Conservation (phyloP, 495 filamentous ascomycete species). For the Podospora pseudoanserina region DNA sequence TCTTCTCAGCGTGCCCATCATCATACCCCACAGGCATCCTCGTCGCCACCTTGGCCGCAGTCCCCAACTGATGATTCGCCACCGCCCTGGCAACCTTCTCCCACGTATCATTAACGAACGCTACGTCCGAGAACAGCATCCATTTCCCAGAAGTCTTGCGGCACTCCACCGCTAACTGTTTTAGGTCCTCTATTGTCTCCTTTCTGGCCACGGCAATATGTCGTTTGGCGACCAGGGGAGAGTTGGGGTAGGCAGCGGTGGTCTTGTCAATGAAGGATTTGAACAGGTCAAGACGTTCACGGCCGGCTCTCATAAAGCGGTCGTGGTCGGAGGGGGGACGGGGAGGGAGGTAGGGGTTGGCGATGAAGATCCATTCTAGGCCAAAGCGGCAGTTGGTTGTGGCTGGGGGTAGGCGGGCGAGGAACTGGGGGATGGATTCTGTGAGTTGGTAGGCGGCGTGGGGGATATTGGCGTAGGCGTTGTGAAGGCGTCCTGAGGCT, state of each 20-base stretch:
- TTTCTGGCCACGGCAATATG: constrained; percentile 51
- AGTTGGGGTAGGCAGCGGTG: constrained; percentile 5
- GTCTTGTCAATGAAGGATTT: constrained; percentile 29
- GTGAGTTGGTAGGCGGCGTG: constrained; percentile 47
- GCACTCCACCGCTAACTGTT: constrained; percentile 46
- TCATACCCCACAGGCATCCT: background rate
- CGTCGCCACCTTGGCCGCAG: constrained; percentile 66
- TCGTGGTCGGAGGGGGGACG: constrained; percentile 19
- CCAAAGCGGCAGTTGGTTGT: constrained; percentile 40
- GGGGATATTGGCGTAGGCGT: constrained; percentile 40
- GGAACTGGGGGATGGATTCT: constrained; percentile 61
- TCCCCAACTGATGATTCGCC: constrained; percentile 60
- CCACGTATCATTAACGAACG: constrained; percentile 63
- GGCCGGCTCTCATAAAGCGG: constrained; percentile 32
- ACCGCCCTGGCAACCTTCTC: constrained; percentile 58
- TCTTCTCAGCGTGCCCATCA: constrained; percentile 19
- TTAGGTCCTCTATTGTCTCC: constrained; percentile 51
- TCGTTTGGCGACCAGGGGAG: constrained; percentile 24
- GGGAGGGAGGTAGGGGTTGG: constrained; percentile 47
- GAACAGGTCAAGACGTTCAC: constrained; percentile 36
- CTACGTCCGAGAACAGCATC: constrained; percentile 69
- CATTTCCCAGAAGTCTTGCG: constrained; percentile 46
- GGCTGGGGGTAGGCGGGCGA: constrained; percentile 62
- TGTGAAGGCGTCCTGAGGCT: constrained; percentile 28
- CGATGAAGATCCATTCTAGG: constrained; percentile 65